Base-by-base conservation (phyloP, 176 grass and related monocot genomes). In the Avena eriantha region DNA sequence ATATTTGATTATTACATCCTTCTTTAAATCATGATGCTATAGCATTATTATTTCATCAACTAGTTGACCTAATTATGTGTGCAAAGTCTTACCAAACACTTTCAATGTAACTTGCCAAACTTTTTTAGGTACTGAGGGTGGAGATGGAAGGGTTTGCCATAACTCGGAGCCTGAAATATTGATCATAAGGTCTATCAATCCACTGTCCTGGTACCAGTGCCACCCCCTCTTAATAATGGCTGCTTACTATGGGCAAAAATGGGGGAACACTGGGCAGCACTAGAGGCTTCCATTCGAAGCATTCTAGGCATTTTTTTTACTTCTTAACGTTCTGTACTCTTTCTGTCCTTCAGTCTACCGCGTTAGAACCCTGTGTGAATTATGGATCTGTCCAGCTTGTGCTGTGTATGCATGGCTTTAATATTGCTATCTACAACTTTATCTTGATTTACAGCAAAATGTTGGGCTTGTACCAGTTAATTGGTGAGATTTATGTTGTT, bases 61-160 rank as follows among this genome's bases (percentile, higher is more conserved):
- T 57, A 16, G 36, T 45, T 78, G 24, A 54, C 79, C 77, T 78
- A 85, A 85, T 15, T 57, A 70, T 48, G 2, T 19, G 21, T 71
- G 35, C 66, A 34, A 60, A 82, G 50, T 79, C 63, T 82, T 69
- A 86, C 51, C 79, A 70, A 78, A 82, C 63, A 61, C 69, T 78
- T 86, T 70, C 65, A 35, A 16, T 7, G 29, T 5, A 60, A 82
- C 73, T 83, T 51, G 77, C 63, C 84, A 78, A 90, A 90, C 73
- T 34, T 64, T 80, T 72, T 72, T 83, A 90, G 84, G 84, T 90
- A 71, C 73, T 71, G 65, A 43, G 51, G 79, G 43, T 55, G 63
- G 86, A 86, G 31, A 60, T 61, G 72, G 79, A 78, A 86, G 65
- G 29, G 16, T 78, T 89, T 75, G 63, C 29, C 80, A 45, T 22